Evolutionary conservation across 1,284 basidiomycete genomes (phyloP), one percentile per base, ranked within the genome.

Genomic region (Irpex sp.): DNA sequence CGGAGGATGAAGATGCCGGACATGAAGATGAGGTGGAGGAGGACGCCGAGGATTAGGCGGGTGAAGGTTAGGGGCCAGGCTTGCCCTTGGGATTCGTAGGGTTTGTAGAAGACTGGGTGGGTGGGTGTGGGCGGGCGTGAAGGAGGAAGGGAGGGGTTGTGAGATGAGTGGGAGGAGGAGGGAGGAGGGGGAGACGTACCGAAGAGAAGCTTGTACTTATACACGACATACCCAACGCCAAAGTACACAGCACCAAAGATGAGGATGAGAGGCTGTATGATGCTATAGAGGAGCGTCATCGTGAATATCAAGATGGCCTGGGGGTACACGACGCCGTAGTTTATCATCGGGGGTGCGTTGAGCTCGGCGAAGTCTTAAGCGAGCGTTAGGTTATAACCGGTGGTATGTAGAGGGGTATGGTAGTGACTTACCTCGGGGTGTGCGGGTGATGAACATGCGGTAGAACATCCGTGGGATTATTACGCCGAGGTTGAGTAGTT

Each of bases 141-240:
- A 23, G 23, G 23, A 23, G 23, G 23, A 23, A 23, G 4, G 23
- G n/a, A n/a, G n/a, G n/a, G 65, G 58, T 51, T 58, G 48, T 14
- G 54, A 57, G 10, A 4, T 18, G 36, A 49, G 28, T 2, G 23
- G 23, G 23, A 23, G 23, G 4, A 23, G 23, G 23, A 23, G 23
- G 23, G 23, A 4, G 23, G 23, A 23, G 23, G 23, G 23, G 23
- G 23, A 23, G 39, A 42, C 90, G 64, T 61, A 94, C 94, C 91
- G 70, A 97, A 97, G 2, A 98, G 79, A 2, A 98, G 82, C 72
- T 98, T 96, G 78, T 98, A 98, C 79, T 99, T 99, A 84, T 96
- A 98, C 3, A 98, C 94, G 4, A 97, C 80, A 70, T 96, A 99
- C 2, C 85, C 93, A 57, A 93, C 80, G 9, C 94, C 96, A 71